phyloP scores from a whole-genome alignment of 139 green algal species.

The Eudorina sp. region DNA sequence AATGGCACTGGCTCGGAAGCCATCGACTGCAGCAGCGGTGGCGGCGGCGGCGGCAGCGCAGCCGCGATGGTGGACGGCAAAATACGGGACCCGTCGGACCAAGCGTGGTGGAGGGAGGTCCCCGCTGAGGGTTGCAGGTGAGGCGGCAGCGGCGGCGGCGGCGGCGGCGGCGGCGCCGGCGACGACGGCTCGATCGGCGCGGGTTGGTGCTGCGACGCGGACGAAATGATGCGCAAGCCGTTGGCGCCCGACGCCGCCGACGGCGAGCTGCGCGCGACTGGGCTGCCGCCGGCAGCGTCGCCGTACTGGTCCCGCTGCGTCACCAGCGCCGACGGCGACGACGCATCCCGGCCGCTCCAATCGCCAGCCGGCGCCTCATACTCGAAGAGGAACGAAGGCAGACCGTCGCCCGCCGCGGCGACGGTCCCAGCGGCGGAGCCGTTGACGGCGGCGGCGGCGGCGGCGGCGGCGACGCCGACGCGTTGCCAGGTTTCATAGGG shows the following conservation, averaged over 20 bases:
- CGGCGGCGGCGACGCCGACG: not conserved
- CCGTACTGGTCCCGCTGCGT: constrained; percentile 29
- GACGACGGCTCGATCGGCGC: no score
- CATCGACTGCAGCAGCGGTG: not conserved
- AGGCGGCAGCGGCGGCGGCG: not conserved
- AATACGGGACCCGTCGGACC: not conserved
- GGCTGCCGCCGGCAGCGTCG: not conserved
- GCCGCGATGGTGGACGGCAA: no score
- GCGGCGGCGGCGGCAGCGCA: not conserved
- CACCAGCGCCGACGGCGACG: not conserved
- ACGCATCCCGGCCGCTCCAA: not conserved
- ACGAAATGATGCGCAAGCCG: no score
- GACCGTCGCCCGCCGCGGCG: not conserved
- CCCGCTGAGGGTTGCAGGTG: not conserved
- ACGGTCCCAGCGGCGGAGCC: not conserved
- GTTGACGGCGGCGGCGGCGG: not conserved
- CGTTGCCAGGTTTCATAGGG: constrained; percentile 13
- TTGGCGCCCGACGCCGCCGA: not conserved
- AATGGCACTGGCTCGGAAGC: constrained; percentile 24
- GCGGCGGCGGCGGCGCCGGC: not conserved
- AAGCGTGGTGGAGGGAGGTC: constrained; percentile 1
- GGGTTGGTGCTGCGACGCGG: no score
- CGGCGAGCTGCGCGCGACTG: not conserved
- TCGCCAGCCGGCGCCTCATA: constrained; percentile 34
- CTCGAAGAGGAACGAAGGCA: constrained; percentile 59